phyloP scores from a whole-genome alignment of 2,329 filamentous ascomycete genomes.

The Colletotrichum kahawae region DNA sequence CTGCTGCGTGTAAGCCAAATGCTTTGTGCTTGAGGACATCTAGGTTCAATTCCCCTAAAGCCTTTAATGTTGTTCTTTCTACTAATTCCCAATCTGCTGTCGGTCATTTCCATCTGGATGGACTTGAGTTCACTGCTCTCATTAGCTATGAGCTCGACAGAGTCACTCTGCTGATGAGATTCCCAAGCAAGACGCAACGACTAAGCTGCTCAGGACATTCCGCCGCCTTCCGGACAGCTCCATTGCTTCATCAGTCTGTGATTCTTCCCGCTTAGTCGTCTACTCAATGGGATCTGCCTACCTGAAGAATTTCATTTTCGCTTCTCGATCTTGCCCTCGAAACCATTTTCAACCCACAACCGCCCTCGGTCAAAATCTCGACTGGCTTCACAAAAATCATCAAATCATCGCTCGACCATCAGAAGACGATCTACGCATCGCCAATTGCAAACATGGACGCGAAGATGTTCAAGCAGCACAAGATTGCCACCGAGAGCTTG shows the following conservation, averaged over 20 bases:
- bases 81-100: background rate
- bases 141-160: background rate
- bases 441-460: background rate
- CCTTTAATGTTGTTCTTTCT: background rate
- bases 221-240: background rate
- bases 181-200: background rate
- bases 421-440: background rate
- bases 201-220: background rate
- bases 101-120: background rate
- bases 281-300: background rate
- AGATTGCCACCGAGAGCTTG: slow-evolving; percentile 43
- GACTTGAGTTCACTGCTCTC: background rate
- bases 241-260: background rate
- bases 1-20: background rate
- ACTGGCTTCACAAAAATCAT: background rate
- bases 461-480: background rate
- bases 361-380: background rate
- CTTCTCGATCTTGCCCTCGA: background rate
- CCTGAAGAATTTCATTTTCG: background rate
- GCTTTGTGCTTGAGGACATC: background rate
- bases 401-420: background rate
- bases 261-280: background rate
- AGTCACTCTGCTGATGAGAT: background rate
- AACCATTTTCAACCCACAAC: background rate
- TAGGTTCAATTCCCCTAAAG: background rate